Evolutionary conservation across 306 rosid genomes (phyloP).

Genomic region (Malus sieversii): DNA sequence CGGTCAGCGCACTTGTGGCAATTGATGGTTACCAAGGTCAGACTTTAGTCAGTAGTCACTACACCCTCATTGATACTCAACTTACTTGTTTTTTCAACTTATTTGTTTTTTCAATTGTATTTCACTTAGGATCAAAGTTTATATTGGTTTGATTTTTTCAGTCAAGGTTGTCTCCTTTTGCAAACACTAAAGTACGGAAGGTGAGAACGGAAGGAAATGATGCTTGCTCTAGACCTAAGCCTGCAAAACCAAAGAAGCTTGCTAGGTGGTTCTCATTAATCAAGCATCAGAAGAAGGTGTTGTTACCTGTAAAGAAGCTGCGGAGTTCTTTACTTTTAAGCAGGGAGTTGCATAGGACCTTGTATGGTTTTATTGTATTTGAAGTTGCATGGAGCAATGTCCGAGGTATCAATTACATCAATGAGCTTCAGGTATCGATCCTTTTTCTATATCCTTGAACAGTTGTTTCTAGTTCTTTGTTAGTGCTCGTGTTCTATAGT

Average conservation of each 20-base stretch:
- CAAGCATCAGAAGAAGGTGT: conserved; percentile 62
- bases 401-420: conserved; percentile 85
- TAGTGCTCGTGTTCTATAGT: conserved; percentile 3
- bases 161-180: conserved; percentile 98
- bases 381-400: conserved; percentile 78
- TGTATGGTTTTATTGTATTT: conserved; percentile 81
- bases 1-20: conserved; percentile 88
- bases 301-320: conserved; percentile 74
- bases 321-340: conserved; percentile 53
- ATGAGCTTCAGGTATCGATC: conserved; percentile 78
- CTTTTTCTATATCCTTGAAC: conserved; percentile 11
- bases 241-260: conserved; percentile 34
- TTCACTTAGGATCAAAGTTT: background rate
- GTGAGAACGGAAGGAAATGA: conserved; percentile 40
- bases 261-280: conserved; percentile 61
- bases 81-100: background rate
- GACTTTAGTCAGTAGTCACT: background rate
- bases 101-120: background rate
- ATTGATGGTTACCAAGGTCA: conserved; percentile 92
- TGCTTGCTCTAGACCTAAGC: conserved; percentile 32
- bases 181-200: conserved; percentile 54
- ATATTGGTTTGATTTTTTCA: conserved; percentile 21
- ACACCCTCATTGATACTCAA: background rate
- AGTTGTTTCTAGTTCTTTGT: conserved; percentile 14
- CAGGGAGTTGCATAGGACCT: conserved; percentile 70